A percentile compares a stretch with the other conserved stretches of the same genome.
phyloP scores from a whole-genome alignment of 2,329 filamentous ascomycete genomes.

The Alternaria viburni region DNA sequence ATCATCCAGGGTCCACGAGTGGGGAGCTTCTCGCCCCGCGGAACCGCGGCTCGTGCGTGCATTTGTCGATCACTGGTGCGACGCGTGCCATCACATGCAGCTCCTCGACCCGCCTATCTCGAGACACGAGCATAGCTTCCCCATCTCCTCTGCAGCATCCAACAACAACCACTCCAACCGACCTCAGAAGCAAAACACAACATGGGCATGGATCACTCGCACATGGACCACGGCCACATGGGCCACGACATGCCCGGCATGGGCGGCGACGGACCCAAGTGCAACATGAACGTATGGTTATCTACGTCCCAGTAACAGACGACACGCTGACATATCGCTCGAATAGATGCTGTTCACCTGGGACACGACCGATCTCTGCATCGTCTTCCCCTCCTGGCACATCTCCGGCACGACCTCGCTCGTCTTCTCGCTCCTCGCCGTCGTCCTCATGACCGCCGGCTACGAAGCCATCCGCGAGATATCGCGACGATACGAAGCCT shows the following conservation, averaged over 20 bases:
- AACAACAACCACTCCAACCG: background rate
- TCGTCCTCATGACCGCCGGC: conserved; percentile 84
- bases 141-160: background rate
- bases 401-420: conserved; percentile 76
- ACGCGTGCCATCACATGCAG: conserved; percentile 16
- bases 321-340: background rate
- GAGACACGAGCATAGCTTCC: conserved; percentile 6
- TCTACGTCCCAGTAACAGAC: background rate
- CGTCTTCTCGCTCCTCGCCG: conserved; percentile 79
- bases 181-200: conserved; percentile 10
- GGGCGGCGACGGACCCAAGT: conserved; percentile 62
- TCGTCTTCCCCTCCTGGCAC: conserved; percentile 93
- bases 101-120: background rate
- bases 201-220: conserved; percentile 43
- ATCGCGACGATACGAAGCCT: conserved; percentile 75
- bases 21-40: conserved; percentile 15
- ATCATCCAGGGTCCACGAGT: conserved; percentile 5
- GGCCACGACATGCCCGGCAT: conserved; percentile 63
- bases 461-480: conserved; percentile 87
- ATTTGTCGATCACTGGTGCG: conserved; percentile 26
- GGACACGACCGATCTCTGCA: conserved; percentile 92
- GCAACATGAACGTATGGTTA: conserved; percentile 84
- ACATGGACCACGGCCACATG: conserved; percentile 56
- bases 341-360: conserved; percentile 96
- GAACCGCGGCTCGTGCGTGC: conserved; percentile 23